A percentile compares a stretch with the other conserved stretches of the same genome.
Evolutionary conservation across 1,284 basidiomycete species (phyloP).

Genomic region (Filobasidium uniguttulatum): DNA sequence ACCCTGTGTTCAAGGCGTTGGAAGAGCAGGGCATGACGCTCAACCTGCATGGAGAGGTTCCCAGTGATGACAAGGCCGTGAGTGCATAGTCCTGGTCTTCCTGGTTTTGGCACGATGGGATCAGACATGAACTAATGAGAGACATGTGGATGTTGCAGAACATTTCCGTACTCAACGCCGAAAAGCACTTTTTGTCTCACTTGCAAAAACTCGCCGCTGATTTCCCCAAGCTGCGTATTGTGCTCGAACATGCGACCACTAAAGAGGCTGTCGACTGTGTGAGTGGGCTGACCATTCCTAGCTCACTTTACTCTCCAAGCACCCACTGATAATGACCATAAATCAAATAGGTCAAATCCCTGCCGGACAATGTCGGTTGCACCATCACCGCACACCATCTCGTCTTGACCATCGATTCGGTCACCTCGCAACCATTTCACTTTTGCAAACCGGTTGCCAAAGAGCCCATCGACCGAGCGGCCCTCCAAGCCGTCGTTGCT

Average conservation of each 20-base stretch:
- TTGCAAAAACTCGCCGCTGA: slow-evolving; percentile 64
- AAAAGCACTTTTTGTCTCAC: slow-evolving; percentile 79
- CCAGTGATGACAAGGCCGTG: slow-evolving; percentile 68
- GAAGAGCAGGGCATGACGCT: slow-evolving; percentile 84
- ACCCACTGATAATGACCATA: not conserved
- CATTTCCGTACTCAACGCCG: slow-evolving; percentile 87
- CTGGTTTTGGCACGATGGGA: not conserved
- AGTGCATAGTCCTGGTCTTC: slow-evolving; percentile 21
- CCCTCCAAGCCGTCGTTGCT: slow-evolving; percentile 65
- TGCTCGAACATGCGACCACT: slow-evolving; percentile 98
- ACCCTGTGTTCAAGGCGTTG: slow-evolving; percentile 91
- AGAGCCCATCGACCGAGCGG: slow-evolving; percentile 77
- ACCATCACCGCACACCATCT: slow-evolving; percentile 97
- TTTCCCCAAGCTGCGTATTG: slow-evolving; percentile 90
- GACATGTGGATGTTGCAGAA: slow-evolving; percentile 45
- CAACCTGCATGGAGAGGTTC: slow-evolving; percentile 94
- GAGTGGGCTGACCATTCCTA: slow-evolving; percentile 9
- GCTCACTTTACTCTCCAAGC: too few species aligned
- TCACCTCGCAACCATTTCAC: slow-evolving; percentile 90
- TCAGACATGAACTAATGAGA: not conserved
- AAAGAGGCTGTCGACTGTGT: slow-evolving; percentile 80
- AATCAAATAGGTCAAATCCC: slow-evolving; percentile 46
- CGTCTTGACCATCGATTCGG: slow-evolving; percentile 86
- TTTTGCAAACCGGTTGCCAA: slow-evolving; percentile 99
- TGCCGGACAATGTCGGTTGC: slow-evolving; percentile 82